phyloP scores from a whole-genome alignment of 2,329 filamentous ascomycete species.

The Monilinia vaccinii-corymbosi region DNA sequence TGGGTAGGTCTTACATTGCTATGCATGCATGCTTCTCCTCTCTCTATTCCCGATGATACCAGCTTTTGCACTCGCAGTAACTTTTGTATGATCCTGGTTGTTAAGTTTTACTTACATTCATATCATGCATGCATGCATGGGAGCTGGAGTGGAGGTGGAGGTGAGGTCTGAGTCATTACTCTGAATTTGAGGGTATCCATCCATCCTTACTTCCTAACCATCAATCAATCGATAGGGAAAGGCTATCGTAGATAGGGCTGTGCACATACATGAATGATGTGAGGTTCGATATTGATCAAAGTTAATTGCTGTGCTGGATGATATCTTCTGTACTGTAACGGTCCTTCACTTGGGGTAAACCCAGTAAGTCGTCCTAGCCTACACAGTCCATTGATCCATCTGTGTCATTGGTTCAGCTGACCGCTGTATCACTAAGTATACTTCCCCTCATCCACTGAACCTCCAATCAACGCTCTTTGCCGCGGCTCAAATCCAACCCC shows the following conservation, averaged over 20 bases:
- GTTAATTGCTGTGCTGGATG: background rate
- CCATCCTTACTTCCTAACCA: background rate
- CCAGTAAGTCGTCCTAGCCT: background rate
- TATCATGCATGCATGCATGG: too few species aligned
- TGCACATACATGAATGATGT: too few species aligned
- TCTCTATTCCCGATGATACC: too few species aligned
- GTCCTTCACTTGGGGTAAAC: background rate
- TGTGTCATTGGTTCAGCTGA: background rate
- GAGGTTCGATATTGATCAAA: too few species aligned
- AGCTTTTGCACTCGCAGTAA: background rate
- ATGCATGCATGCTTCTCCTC: too few species aligned
- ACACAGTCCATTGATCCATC: background rate
- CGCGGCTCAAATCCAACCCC: constrained; percentile 23
- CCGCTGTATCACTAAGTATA: background rate
- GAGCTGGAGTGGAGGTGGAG: background rate
- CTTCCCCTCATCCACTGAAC: background rate
- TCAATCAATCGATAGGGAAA: background rate
- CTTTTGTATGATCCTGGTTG: background rate
- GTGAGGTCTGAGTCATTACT: background rate
- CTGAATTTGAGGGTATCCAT: background rate
- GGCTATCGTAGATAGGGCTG: too few species aligned
- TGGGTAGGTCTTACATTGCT: too few species aligned
- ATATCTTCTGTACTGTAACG: background rate
- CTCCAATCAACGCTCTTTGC: background rate
- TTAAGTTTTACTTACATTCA: background rate